Percentiles rank a stretch among this genome's conserved stretches.
phyloP scores from a whole-genome alignment of 2,329 filamentous ascomycete genomes.

The Rhinocladiella mackenziei region DNA sequence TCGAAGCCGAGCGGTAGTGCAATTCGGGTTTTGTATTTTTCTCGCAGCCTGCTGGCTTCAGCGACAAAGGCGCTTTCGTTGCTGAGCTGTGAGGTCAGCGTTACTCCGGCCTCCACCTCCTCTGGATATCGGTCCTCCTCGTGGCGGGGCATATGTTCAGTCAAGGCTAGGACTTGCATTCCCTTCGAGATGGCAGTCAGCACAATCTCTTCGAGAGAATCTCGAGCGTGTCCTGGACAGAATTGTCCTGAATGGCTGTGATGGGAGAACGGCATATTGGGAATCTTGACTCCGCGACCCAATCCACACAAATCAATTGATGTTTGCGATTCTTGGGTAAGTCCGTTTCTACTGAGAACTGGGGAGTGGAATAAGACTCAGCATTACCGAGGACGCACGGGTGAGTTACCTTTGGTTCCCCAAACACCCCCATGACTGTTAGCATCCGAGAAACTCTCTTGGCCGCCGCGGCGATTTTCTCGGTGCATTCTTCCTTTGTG shows the following conservation, averaged over 20 bases:
- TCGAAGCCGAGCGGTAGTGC: constrained; percentile 86
- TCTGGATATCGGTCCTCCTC: constrained; percentile 84
- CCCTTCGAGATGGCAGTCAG: constrained; percentile 71
- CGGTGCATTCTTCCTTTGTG: no score
- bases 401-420: no score
- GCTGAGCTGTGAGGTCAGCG: constrained; percentile 37
- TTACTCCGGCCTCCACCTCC: constrained; percentile 56
- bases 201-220: constrained; percentile 79
- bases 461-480: no score
- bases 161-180: constrained; percentile 80
- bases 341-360: no score
- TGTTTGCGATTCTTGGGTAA: no score
- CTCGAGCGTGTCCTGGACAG: constrained; percentile 82
- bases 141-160: constrained; percentile 90
- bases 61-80: constrained; percentile 61
- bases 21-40: constrained; percentile 66
- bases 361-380: no score
- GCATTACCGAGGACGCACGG: no score
- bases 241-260: constrained; percentile 98
- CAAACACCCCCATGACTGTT: no score
- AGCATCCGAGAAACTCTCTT: no score
- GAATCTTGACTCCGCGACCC: no score
- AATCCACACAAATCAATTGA: no score
- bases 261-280: constrained; percentile 92
- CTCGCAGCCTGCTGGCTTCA: constrained; percentile 70